Evolutionary conservation across 139 green algal genomes (phyloP).

Genomic region (Tetradesmus obliquus): DNA sequence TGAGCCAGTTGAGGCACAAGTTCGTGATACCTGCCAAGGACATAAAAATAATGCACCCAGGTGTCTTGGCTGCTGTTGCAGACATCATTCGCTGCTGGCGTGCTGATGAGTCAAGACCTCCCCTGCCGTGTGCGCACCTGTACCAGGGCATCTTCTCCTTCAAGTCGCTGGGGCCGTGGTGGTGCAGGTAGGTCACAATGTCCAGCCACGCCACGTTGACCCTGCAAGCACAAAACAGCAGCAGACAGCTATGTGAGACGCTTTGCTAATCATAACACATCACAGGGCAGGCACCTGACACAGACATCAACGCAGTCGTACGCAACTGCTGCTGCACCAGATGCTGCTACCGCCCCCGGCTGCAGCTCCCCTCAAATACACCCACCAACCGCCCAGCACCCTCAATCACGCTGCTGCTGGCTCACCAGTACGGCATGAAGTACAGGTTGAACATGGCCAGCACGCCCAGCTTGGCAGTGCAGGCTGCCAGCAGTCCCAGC

Average conservation of each 20-base stretch:
- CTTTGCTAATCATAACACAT: too few relatives aligned
- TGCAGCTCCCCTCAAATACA: background rate
- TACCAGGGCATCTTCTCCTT: conserved; percentile 95
- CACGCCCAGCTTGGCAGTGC: conserved; percentile 79
- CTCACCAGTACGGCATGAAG: conserved; percentile 86
- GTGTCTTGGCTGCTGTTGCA: too few relatives aligned
- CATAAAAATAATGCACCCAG: too few relatives aligned
- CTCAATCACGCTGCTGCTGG: background rate
- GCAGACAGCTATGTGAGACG: background rate
- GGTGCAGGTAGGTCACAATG: conserved; percentile 96
- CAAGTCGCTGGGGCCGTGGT: conserved; percentile 84
- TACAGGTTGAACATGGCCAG: conserved; percentile 92
- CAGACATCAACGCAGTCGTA: too few relatives aligned
- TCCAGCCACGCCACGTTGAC: conserved; percentile 96
- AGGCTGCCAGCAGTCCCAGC: conserved; percentile 83
- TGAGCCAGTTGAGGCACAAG: background rate
- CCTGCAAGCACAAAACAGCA: conserved; percentile 29
- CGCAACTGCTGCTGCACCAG: background rate
- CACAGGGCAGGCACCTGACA: too few relatives aligned
- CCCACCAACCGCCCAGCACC: background rate
- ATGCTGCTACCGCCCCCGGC: background rate
- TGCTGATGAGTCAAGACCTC: background rate
- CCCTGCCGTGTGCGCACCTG: conserved; percentile 50
- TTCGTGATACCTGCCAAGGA: too few relatives aligned
- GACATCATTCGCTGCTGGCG: too few relatives aligned